A percentile compares a stretch with the other conserved stretches of the same genome.
Conservation (phyloP, 1,139 yeast genomes). For the Geotrichum fermentans region DNA sequence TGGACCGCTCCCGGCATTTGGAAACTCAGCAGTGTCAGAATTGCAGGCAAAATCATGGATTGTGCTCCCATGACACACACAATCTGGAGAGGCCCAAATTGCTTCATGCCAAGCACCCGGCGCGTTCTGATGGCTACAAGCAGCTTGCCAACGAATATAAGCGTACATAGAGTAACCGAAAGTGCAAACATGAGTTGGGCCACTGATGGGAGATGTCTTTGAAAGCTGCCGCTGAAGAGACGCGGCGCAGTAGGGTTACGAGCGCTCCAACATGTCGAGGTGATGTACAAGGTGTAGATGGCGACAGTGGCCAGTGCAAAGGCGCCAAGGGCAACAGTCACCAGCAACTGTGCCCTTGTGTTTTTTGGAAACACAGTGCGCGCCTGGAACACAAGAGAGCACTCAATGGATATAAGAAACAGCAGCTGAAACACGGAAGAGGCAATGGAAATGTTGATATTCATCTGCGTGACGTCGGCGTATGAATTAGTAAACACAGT, state of each 20-base stretch:
- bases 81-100: slow-evolving; percentile 76
- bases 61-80: slow-evolving; percentile 74
- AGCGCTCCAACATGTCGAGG: slow-evolving; percentile 3
- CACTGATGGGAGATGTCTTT: slow-evolving; percentile 17
- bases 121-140: slow-evolving; percentile 64
- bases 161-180: slow-evolving; percentile 59
- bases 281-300: slow-evolving; percentile 13
- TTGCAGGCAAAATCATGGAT: slow-evolving; percentile 72
- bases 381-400: slow-evolving; percentile 65
- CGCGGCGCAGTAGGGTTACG: background rate
- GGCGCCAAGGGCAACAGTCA: slow-evolving; percentile 42
- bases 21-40: slow-evolving; percentile 38
- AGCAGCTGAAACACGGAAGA: slow-evolving; percentile 57
- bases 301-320: slow-evolving; percentile 46
- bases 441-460: slow-evolving; percentile 49
- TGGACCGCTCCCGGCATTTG: slow-evolving; percentile 29
- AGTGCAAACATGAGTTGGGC: slow-evolving; percentile 56
- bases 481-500: slow-evolving; percentile 49
- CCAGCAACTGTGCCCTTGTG: slow-evolving; percentile 33
- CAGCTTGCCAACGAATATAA: slow-evolving; percentile 58
- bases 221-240: slow-evolving; percentile 18
- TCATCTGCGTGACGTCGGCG: slow-evolving; percentile 37
- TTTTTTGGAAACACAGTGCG: slow-evolving; percentile 57
- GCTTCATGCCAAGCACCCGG: slow-evolving; percentile 67
- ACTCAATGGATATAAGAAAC: slow-evolving; percentile 55